Percentiles rank a stretch among this genome's conserved stretches.
Conservation (phyloP, 805 yeast species). For the Sugiyamaella lignohabitans region DNA sequence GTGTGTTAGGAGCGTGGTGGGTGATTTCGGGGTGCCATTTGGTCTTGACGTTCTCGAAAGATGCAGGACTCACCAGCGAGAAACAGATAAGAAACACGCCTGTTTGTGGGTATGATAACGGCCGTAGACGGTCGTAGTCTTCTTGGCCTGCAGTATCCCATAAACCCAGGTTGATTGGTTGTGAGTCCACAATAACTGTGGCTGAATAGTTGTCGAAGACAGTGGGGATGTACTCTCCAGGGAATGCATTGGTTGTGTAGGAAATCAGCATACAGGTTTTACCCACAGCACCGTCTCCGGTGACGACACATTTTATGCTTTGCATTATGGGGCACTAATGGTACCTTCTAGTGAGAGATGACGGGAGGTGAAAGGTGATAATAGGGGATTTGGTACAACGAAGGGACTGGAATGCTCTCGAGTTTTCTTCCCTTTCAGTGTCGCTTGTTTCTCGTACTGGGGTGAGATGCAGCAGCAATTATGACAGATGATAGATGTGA, state of each 20-base stretch:
- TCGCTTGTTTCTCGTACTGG: too few species aligned
- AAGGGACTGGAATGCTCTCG: too few species aligned
- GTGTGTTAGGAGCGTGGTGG: conserved; percentile 70
- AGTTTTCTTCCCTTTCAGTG: too few species aligned
- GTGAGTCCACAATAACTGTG: conserved; percentile 73
- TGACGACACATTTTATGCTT: conserved; percentile 86
- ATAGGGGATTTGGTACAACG: too few species aligned
- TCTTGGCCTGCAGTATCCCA: conserved; percentile 98
- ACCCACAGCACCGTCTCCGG: conserved; percentile 93
- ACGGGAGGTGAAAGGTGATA: too few species aligned
- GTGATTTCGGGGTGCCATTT: conserved; percentile 84
- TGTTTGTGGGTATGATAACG: conserved; percentile 86
- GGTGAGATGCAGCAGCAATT: too few species aligned
- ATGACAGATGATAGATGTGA: too few species aligned
- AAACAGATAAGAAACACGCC: conserved; percentile 83
- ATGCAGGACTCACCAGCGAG: conserved; percentile 72
- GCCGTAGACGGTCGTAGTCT: conserved; percentile 84
- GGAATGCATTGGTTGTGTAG: conserved; percentile 88
- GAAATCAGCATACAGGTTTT: conserved; percentile 83
- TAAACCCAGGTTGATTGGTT: conserved; percentile 74
- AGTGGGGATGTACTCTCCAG: conserved; percentile 89
- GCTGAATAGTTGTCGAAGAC: conserved; percentile 88
- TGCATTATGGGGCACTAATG: too few species aligned
- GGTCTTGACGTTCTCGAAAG: conserved; percentile 71
- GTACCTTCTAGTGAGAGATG: too few species aligned